Percentiles rank a stretch among this genome's conserved stretches.
phyloP scores from a whole-genome alignment of 2,329 filamentous ascomycete species.

The Ophiocordyceps camponoti-floridani region DNA sequence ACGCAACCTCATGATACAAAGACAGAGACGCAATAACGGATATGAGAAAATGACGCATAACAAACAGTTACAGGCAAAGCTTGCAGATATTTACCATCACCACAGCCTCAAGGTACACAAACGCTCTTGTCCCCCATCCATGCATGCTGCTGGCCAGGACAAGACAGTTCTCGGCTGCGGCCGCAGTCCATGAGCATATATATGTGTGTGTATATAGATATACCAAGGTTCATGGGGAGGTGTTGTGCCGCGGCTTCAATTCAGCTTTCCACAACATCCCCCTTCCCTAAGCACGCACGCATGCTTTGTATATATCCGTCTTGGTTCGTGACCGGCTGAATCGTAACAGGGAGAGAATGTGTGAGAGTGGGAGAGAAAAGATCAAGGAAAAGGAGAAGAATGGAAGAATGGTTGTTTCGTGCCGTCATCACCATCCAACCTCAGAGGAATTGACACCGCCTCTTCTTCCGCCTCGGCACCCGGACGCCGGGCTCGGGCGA shows the following conservation, averaged over 20 bases:
- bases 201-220: not conserved
- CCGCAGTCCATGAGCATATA: not conserved
- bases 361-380: not conserved
- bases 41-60: not conserved
- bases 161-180: not conserved
- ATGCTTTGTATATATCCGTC: constrained; percentile 1
- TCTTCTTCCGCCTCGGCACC: constrained; percentile 60
- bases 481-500: constrained; percentile 24
- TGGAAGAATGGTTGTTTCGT: constrained; percentile 10
- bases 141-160: no score
- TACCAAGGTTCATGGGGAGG: not conserved
- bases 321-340: constrained; percentile 10
- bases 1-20: not conserved
- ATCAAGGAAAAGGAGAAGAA: constrained; percentile 4
- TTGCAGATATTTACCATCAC: no score
- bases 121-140: no score
- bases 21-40: not conserved
- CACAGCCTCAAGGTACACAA: no score
- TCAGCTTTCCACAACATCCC: not conserved
- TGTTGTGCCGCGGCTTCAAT: not conserved
- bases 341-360: constrained; percentile 10
- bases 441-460: constrained; percentile 66
- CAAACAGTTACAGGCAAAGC: no score
- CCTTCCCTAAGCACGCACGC: not conserved
- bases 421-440: constrained; percentile 18